These are phyloP conservation scores for Fusarium albosuccineum DNA, from an alignment of 2,329 filamentous ascomycete genomes.

Conservation along the genomic window DNA sequence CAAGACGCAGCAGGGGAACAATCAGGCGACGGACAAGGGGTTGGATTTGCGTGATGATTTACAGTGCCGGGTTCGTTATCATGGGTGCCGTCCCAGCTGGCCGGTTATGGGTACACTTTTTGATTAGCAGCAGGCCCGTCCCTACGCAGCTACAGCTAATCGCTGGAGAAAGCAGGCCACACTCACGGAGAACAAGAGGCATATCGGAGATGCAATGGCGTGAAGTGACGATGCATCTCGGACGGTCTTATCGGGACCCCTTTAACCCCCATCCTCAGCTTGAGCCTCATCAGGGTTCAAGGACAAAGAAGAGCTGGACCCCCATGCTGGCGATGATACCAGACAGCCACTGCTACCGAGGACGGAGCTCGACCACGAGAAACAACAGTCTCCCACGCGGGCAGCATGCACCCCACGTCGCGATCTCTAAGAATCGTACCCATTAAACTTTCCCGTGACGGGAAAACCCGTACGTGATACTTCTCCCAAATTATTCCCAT, in stretches of 20 bases:
- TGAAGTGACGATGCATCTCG: constrained; percentile 14
- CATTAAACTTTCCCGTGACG: constrained; percentile 25
- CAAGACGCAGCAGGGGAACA: constrained; percentile 7
- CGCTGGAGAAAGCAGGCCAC: background rate
- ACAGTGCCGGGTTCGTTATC: constrained; percentile 31
- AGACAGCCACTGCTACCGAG: background rate
- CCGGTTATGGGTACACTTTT: constrained; percentile 27
- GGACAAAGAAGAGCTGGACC: constrained; percentile 15
- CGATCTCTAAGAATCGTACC: constrained; percentile 23
- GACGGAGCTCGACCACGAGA: too few relatives aligned
- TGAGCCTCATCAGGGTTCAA: constrained; percentile 20
- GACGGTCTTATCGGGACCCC: background rate
- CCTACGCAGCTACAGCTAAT: background rate
- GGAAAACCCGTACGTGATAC: constrained; percentile 14
- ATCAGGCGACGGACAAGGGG: constrained; percentile 24
- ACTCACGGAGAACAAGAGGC: background rate
- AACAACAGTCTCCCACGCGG: background rate
- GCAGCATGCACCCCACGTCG: constrained; percentile 37
- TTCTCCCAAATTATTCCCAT: background rate
- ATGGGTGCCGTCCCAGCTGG: constrained; percentile 27
- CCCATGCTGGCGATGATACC: constrained; percentile 7
- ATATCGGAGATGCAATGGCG: constrained; percentile 6
- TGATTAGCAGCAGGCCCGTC: constrained; percentile 1
- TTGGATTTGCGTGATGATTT: constrained; percentile 29
- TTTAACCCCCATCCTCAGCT: constrained; percentile 3